Evolutionary conservation across 1,139 yeast species (phyloP).

Genomic region (Debaryomyces psychrophilus): DNA sequence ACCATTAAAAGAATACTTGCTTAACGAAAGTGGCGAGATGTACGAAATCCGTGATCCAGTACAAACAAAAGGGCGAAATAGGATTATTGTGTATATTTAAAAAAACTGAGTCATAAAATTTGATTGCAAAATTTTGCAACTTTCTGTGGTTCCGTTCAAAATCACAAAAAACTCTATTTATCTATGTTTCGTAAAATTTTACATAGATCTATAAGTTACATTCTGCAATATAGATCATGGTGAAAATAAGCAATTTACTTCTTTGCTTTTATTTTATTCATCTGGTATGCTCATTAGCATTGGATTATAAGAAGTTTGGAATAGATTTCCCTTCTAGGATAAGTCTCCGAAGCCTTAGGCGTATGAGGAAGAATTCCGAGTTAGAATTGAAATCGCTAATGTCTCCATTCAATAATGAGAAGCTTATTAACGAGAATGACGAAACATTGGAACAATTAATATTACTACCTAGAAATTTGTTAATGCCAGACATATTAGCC

Average conservation of each 20-base stretch:
- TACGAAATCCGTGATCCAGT: slow-evolving; percentile 31
- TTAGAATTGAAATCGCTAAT: slow-evolving; percentile 18
- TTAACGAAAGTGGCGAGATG: slow-evolving; percentile 42
- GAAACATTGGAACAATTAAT: slow-evolving; percentile 18
- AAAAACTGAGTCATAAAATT: slow-evolving; percentile 14
- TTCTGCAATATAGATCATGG: slow-evolving; percentile 1
- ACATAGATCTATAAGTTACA: neutral
- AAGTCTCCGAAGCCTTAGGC: slow-evolving; percentile 12
- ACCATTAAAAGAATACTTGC: slow-evolving; percentile 31
- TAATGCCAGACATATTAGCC: slow-evolving; percentile 22
- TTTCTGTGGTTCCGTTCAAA: slow-evolving; percentile 6
- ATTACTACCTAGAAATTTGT: slow-evolving; percentile 28
- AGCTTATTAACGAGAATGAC: slow-evolving; percentile 1
- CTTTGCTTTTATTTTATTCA: neutral
- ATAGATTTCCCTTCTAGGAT: slow-evolving; percentile 6
- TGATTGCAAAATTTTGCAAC: slow-evolving; percentile 9
- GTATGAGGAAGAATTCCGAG: slow-evolving; percentile 16
- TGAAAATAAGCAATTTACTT: neutral
- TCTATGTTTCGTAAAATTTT: neutral
- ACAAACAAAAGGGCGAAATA: slow-evolving; percentile 32
- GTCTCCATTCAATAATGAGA: slow-evolving; percentile 8
- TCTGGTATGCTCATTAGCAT: neutral
- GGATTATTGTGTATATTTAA: slow-evolving; percentile 39
- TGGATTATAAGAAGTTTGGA: slow-evolving; percentile 5
- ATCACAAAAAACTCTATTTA: neutral